Base-by-base conservation (phyloP, 768 basidiomycete genomes). In the Boletus barrowsii region DNA sequence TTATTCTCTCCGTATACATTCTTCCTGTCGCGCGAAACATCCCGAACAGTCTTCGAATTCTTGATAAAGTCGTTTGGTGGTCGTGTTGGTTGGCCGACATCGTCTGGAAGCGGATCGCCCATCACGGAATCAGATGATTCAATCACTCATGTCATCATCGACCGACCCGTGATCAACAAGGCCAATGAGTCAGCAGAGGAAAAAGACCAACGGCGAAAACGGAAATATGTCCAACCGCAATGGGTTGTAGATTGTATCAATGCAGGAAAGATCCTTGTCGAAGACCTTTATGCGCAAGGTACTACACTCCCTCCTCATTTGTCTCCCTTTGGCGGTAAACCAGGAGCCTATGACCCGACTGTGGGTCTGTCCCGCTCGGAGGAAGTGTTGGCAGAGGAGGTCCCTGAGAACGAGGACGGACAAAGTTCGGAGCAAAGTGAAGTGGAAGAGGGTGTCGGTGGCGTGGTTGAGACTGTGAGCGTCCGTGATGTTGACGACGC, bases 201-300 rank as follows among this genome's bases (percentile, higher is more conserved):
- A 59, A 79, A 81, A 61, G 83, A 86, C 61, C 76, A 80, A 41
- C 78, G 84, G 36, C 72, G 78, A 42, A 82, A 83, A 68, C 81
- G 93, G 64, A 93, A 90, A 66, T 92, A 89, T 69, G 81, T 98
- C 17, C 97, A 98, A 71, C 97, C 97, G 11, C 96, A 98, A 71
- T 98, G 97, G 97, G 81, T 97, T 32, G 91, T 93, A 35, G 97
- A 99, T 69, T 97, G 90, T 69, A 85, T 97, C 68, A 99, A 99
- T 68, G 81, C 84, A 9, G 86, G 87, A 10, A 90, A 82, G 68
- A 80, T 96, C 54, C 78, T 98, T 29, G 79, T 92, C 1, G 90
- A 94, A 62, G 94, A 90, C 56, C 78, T 80, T 26, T 98, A 98
- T 67, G 79, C 76, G 22, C 94, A 93, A 65, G 97, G 94, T 3